Evolutionary conservation across 345 rosid genomes (phyloP), one percentile per base, ranked within the genome.

Genomic region (sweet orange (Citrus sinensis)): DNA sequence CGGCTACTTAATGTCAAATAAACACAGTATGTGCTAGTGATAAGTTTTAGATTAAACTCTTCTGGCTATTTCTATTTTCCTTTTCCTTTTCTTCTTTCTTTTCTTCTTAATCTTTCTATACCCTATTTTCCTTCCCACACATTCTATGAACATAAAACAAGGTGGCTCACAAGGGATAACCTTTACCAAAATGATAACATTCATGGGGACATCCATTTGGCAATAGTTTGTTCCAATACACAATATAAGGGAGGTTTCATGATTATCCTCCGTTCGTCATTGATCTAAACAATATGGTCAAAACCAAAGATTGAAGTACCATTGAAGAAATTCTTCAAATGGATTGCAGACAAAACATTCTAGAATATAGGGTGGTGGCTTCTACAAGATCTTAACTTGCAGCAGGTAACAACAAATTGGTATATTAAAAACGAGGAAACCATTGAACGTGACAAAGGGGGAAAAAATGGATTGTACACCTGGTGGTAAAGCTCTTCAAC

Each of bases 401-500:
- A 32, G n/a, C 66, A 55, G 29, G 24, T 46, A 46, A 46, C 27
- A 74, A 66, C 40, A 56, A 64, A 76, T 65, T 55, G 13, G 67
- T 17, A 74, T 66, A 37, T n/a, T 30, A 51, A 35, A 11, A 60
- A 67, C 49, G 1, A 10, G 24, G 37, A 29, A 37, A 46, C 16
- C 24, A 11, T 34, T 67, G 16, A 22, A 14, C 40, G 29, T 66
- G 42, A 37, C 61, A 56, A 7, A 49, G 34, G 24, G 66, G 24
- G 46, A 59, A 42, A 40, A 37, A 20, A 35, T 64, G 58, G 27
- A 51, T 37, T 40, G 46, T 67, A 9, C 83, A 95, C 98, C 97
- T 92, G 96, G 72, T 76, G 72, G 68, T 93, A 95, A 67, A 95
- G 86, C 70, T 89, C 92, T 79, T 91, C 93, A 11, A 79, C 87